These are phyloP conservation scores for Pholiota conissans DNA, from an alignment of 768 basidiomycete species.

Conservation along the genomic window DNA sequence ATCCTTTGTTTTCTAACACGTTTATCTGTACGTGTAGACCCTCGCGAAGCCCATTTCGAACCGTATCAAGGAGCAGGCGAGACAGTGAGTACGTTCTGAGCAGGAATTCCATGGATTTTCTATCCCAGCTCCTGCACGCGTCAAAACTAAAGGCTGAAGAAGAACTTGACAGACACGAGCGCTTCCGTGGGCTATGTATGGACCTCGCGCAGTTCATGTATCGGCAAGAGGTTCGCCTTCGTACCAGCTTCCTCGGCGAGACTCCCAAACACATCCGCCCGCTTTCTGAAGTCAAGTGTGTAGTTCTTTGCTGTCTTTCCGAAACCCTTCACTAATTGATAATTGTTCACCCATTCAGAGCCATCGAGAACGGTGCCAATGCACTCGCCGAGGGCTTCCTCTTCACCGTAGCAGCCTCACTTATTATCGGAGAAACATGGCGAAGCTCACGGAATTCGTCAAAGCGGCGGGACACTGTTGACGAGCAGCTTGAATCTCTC, in stretches of 20 bases:
- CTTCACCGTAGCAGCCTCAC: conserved; percentile 68
- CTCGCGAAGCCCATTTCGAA: conserved; percentile 80
- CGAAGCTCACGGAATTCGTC: conserved; percentile 68
- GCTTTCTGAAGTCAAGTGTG: conserved; percentile 73
- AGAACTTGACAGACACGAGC: conserved; percentile 54
- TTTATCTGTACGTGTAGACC: conserved; percentile 45
- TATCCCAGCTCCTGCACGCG: neutral
- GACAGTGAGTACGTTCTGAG: conserved; percentile 59
- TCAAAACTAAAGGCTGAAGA: neutral
- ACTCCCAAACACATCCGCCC: conserved; percentile 71
- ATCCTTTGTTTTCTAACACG: neutral
- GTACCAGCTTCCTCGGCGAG: conserved; percentile 78
- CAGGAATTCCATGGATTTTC: neutral
- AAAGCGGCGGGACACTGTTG: conserved; percentile 70
- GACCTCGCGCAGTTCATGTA: conserved; percentile 77
- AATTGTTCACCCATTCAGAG: conserved; percentile 37
- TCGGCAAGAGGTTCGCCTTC: conserved; percentile 67
- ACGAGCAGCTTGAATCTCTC: conserved; percentile 69
- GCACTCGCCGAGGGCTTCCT: conserved; percentile 84
- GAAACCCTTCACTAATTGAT: neutral
- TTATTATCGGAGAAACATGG: conserved; percentile 80
- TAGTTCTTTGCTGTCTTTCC: conserved; percentile 3
- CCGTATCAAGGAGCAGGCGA: conserved; percentile 68
- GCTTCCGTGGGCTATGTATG: conserved; percentile 71
- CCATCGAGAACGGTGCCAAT: conserved; percentile 86